Conservation (phyloP, 2,329 filamentous ascomycete genomes). For the Fusarium nisikadoi region DNA sequence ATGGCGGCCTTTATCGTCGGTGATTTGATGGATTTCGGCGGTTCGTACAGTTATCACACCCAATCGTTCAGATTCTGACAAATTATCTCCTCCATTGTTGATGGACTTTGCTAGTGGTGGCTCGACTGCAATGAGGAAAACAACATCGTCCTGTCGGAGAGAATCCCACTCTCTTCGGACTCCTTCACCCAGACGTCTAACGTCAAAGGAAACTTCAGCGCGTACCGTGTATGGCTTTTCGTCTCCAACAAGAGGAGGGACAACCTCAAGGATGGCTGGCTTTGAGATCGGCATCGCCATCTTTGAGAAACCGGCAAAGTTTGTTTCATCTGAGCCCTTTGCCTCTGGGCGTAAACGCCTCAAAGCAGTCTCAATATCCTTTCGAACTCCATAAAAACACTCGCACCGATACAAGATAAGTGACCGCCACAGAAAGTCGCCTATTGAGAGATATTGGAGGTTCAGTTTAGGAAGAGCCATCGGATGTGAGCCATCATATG, state of each 20-base stretch:
- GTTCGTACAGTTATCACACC: slow-evolving; percentile 79
- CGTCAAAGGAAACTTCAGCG: slow-evolving; percentile 86
- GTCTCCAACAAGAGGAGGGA: slow-evolving; percentile 84
- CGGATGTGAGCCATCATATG: slow-evolving; percentile 86
- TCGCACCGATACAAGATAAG: slow-evolving; percentile 90
- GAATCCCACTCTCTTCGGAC: slow-evolving; percentile 90
- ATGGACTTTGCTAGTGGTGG: slow-evolving; percentile 63
- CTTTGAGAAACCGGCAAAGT: slow-evolving; percentile 85
- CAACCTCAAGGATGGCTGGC: slow-evolving; percentile 86
- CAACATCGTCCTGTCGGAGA: slow-evolving; percentile 84
- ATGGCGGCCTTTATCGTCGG: slow-evolving; percentile 84
- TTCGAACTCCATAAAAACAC: slow-evolving; percentile 91
- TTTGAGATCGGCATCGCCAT: slow-evolving; percentile 92
- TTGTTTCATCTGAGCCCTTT: slow-evolving; percentile 71
- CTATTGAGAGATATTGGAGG: slow-evolving; percentile 92
- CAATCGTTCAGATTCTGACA: slow-evolving; percentile 66
- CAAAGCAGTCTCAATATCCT: slow-evolving; percentile 86
- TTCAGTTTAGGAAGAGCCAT: slow-evolving; percentile 95
- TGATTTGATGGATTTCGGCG: slow-evolving; percentile 85
- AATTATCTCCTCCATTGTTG: slow-evolving; percentile 61
- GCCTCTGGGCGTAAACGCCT: slow-evolving; percentile 79
- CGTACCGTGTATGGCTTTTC: slow-evolving; percentile 84
- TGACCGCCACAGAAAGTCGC: slow-evolving; percentile 96
- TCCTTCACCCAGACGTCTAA: slow-evolving; percentile 79
- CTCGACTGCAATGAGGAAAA: slow-evolving; percentile 85